phyloP scores from a whole-genome alignment of 2,329 filamentous ascomycete genomes.

The Torrubiella hemipterigena region DNA sequence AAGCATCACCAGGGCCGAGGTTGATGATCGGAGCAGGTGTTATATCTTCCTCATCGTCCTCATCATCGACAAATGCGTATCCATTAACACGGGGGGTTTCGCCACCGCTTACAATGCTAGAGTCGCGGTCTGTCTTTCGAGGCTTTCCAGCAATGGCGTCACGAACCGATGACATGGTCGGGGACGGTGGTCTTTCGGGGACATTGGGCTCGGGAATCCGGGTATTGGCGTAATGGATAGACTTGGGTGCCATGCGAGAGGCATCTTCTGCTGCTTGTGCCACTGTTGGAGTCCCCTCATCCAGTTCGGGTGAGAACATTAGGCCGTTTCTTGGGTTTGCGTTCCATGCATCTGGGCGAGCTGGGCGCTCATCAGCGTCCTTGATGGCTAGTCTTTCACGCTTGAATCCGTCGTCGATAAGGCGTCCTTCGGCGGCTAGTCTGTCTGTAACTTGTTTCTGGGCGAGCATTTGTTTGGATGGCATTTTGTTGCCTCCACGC shows the following conservation, averaged over 20 bases:
- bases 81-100: conserved; percentile 89
- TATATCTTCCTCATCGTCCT: conserved; percentile 34
- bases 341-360: conserved; percentile 67
- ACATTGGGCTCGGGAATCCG: conserved; percentile 47
- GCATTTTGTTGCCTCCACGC: conserved; percentile 78
- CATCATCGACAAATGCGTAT: conserved; percentile 88
- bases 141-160: conserved; percentile 72
- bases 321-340: conserved; percentile 65
- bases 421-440: conserved; percentile 29
- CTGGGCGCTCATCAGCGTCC: conserved; percentile 59
- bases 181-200: conserved; percentile 50
- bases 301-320: conserved; percentile 70
- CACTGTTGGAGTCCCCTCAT: conserved; percentile 47
- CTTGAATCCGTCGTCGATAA: conserved; percentile 44
- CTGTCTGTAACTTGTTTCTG: conserved; percentile 50
- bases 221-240: conserved; percentile 74
- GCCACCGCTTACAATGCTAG: conserved; percentile 40
- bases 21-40: conserved; percentile 32
- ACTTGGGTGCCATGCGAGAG: conserved; percentile 65
- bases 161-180: conserved; percentile 71
- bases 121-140: conserved; percentile 49
- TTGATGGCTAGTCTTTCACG: conserved; percentile 50
- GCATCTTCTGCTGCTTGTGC: conserved; percentile 55
- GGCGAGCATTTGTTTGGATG: conserved; percentile 62
- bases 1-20: conserved; percentile 46